Evolutionary conservation across 805 yeast genomes (phyloP), one percentile per base, ranked within the genome.

Genomic region (Saturnispora sekii): DNA sequence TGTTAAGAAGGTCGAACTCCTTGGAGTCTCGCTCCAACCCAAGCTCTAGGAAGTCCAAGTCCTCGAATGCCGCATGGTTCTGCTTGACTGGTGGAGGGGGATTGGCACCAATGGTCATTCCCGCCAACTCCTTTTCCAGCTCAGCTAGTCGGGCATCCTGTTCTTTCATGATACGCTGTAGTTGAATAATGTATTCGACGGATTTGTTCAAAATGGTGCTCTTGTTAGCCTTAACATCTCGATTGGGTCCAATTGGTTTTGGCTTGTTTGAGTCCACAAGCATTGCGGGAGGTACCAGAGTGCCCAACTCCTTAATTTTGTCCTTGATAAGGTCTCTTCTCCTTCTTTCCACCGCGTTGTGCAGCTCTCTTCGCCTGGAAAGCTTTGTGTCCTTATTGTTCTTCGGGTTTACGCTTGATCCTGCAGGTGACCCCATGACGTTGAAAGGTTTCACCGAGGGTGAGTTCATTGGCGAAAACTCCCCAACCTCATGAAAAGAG

Each of bases 261-360:
- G 48, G 38, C 40, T 59, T 62, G 8, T 52, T 41, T 5, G 44
- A 30, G 21, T 71, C 72, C 40, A 73, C 70, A 18, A 84, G 61
- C 48, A 84, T 60, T 3, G 83, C 70, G 1, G 87, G 90, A 1
- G 97, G 97, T 1, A 89, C 84, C 40, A 89, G 68, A 18, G 74
- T 64, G 1, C 95, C 90, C 55, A 89, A 67, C 54, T 86, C 95
- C 58, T 83, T 82, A 50, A 89, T 88, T 55, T 85, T 79, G 56
- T 84, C 94, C 60, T 89, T 88, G 57, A 89, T 89, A 53, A 86
- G 70, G 61, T 90, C 97, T 50, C 97, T 72, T 58, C 97, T 74
- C 53, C 96, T 72, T 55, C 96, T 73, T 62, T 89, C 97, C 4
- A 89, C 97, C 1, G 95, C 96, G 59, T 89, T 89, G 62, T 89